Base-by-base conservation (phyloP, 1,284 basidiomycete genomes). In the Malassezia nana region DNA sequence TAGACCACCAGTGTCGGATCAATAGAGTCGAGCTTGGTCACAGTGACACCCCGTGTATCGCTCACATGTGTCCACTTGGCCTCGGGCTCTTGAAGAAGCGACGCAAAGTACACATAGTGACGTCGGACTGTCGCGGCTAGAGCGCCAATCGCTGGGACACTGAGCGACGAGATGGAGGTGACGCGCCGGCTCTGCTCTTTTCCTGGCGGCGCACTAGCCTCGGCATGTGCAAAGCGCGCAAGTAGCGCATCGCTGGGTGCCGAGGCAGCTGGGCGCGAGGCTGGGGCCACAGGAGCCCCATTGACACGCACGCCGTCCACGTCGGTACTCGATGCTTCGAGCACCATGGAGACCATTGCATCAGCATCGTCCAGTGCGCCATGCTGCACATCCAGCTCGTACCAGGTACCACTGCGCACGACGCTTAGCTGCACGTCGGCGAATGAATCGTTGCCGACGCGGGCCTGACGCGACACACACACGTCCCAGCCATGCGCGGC, bases 31-130 rank as follows among this genome's bases (percentile, higher is more conserved):
- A 98, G 82, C 71, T 96, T 91, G 6, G 75, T 69, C 24, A 75
- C 67, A 4, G 90, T 91, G 35, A 98, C 84, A 1, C 91, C 91
- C 33, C 84, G 80, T 24, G 82, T 81, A 66, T 98, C 92, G 38
- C 85, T 84, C 24, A 87, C 83, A 68, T 45, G 75, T 72, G 83
- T 85, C 94, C 94, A 99, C 75, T 99, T 99, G 2, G 89, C 89
- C 74, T 96, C 91, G 0, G 94, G 94, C 70, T 98, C 94, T 75
- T 98, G 94, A 35, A 98, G 77, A 18, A 99, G 78, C 0, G 91
- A 94, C 1, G 91, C 92, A 74, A 99, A 98, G 75, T 98, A 74
- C 56, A 96, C 95, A 74, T 99, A 99, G 74, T 89, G 94, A 57
- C 92, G 81, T 67, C 85, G 82, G 26, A 96, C 86, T 55, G 90